These are phyloP conservation scores for Aspergillus latus DNA, from an alignment of 2,329 filamentous ascomycete species.

Conservation along the genomic window DNA sequence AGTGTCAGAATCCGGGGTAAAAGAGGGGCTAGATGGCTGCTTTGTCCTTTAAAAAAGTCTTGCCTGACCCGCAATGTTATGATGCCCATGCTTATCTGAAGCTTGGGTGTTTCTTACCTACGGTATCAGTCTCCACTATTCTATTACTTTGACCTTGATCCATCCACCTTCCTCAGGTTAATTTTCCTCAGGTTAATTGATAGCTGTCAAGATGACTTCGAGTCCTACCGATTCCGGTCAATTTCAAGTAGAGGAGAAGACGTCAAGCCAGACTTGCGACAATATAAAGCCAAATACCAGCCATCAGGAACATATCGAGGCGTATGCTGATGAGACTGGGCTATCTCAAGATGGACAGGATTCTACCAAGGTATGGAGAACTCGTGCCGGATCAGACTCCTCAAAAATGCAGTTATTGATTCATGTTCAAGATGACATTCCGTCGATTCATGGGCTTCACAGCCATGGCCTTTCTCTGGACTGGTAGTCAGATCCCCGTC, in stretches of 20 bases:
- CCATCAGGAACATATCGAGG: slow-evolving; percentile 51
- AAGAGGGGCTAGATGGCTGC: neutral
- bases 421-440: slow-evolving; percentile 47
- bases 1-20: slow-evolving; percentile 10
- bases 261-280: slow-evolving; percentile 26
- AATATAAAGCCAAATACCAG: slow-evolving; percentile 33
- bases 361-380: slow-evolving; percentile 38
- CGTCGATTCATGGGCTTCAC: slow-evolving; percentile 54
- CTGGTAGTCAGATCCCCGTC: slow-evolving; percentile 60
- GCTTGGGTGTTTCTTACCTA: slow-evolving; percentile 8
- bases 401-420: neutral
- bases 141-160: neutral
- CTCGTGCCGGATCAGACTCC: neutral
- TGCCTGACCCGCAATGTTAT: slow-evolving; percentile 11
- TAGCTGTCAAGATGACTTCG: slow-evolving; percentile 5
- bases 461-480: slow-evolving; percentile 63
- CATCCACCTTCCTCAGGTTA: neutral
- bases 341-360: slow-evolving; percentile 25
- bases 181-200: neutral
- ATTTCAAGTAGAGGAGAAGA: slow-evolving; percentile 31
- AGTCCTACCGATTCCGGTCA: slow-evolving; percentile 17
- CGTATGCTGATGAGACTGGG: slow-evolving; percentile 46
- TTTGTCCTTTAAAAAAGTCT: neutral
- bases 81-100: slow-evolving; percentile 12
- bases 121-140: neutral